Evolutionary conservation across 164 flowering plant species (phyloP).

Genomic region (Paratinospora sagittata): DNA sequence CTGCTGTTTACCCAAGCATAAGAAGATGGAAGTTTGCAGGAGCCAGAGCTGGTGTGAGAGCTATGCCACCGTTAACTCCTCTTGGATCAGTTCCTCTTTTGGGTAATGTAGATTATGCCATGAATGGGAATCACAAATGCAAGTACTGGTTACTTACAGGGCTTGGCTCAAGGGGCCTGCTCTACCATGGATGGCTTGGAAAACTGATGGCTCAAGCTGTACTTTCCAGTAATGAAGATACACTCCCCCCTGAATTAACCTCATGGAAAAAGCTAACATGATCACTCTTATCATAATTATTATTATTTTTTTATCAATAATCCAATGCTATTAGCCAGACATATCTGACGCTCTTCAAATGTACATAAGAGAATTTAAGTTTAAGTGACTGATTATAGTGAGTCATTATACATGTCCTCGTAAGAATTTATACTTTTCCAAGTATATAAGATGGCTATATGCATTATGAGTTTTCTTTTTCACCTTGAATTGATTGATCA

Average conservation of each 20-base stretch:
- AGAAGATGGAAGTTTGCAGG: slow-evolving; percentile 49
- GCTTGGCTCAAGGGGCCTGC: slow-evolving; percentile 85
- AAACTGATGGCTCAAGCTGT: slow-evolving; percentile 76
- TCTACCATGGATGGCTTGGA: slow-evolving; percentile 90
- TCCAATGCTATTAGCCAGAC: too few relatives aligned
- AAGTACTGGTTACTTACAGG: slow-evolving; percentile 85
- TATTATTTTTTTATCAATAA: too few relatives aligned
- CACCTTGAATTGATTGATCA: too few relatives aligned
- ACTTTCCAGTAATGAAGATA: slow-evolving; percentile 46
- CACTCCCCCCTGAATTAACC: slow-evolving; percentile 65
- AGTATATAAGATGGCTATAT: too few relatives aligned
- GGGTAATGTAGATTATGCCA: slow-evolving; percentile 58
- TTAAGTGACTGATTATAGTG: too few relatives aligned
- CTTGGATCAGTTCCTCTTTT: slow-evolving; percentile 78
- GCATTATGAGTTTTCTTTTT: too few relatives aligned
- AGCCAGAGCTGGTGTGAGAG: slow-evolving; percentile 82
- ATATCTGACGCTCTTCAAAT: too few relatives aligned
- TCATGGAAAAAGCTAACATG: slow-evolving; percentile 51
- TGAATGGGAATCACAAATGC: slow-evolving; percentile 31
- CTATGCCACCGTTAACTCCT: slow-evolving; percentile 85
- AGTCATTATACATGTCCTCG: too few relatives aligned
- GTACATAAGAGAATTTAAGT: too few relatives aligned
- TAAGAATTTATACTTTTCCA: too few relatives aligned
- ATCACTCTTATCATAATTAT: not conserved
- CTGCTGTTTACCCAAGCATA: slow-evolving; percentile 59